Evolutionary conservation across 1,139 yeast genomes (phyloP).

Genomic region (Komagataea norvegica): DNA sequence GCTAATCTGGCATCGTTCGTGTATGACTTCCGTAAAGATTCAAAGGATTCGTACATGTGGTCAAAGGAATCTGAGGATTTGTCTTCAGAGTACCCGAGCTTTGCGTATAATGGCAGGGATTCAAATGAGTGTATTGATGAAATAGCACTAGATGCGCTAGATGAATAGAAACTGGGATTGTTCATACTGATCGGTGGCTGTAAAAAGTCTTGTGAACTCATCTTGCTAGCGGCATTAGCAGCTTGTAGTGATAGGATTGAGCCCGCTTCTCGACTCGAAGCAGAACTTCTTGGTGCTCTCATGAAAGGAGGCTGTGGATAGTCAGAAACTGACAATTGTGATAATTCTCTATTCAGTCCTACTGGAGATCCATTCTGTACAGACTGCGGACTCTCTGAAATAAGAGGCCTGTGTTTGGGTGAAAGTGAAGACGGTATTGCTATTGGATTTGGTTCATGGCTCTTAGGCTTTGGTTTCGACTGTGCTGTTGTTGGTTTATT

Average conservation of each 20-base stretch:
- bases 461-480: background rate
- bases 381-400: too few relatives aligned
- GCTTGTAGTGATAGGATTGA: constrained; percentile 6
- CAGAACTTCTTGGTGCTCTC: too few relatives aligned
- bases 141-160: constrained; percentile 16
- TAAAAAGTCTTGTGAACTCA: constrained; percentile 14
- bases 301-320: too few relatives aligned
- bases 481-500: background rate
- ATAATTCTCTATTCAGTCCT: too few relatives aligned
- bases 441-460: background rate
- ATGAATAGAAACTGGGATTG: constrained; percentile 14
- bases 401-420: background rate
- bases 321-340: too few relatives aligned
- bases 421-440: background rate
- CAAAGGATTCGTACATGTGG: too few relatives aligned
- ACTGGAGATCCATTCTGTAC: too few relatives aligned
- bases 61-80: background rate
- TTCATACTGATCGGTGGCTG: constrained; percentile 16
- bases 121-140: constrained; percentile 19
- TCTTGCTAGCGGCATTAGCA: constrained; percentile 13
- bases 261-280: too few relatives aligned
- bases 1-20: too few relatives aligned
- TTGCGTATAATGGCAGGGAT: constrained; percentile 19
- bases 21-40: too few relatives aligned
- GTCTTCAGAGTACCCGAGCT: constrained; percentile 4